Base-by-base conservation (phyloP, 176 grass and related monocot genomes). In the Elaeis guineensis region DNA sequence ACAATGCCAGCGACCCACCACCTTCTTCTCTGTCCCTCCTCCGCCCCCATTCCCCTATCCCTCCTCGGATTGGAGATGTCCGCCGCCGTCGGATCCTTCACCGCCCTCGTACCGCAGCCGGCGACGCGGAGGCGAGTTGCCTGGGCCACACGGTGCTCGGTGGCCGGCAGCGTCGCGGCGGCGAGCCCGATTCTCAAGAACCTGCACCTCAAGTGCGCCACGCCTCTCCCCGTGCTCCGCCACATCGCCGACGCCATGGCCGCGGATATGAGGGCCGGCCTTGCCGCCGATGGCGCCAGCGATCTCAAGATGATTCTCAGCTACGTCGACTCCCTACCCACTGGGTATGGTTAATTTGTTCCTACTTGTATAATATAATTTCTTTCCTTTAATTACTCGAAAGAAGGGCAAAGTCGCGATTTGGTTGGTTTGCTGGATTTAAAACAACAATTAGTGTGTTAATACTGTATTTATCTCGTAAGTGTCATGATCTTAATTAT, bases 241-340 rank as follows among this genome's bases (percentile, higher is more conserved):
- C 69, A 58, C 52, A 69, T 83, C 24, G 74, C 74, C 4, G 69
- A 64, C 57, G 62, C 58, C 53, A 69, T 83, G 63, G 52, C 69
- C 26, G 49, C 28, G 24, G 68, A 23, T 51, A 85, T 80, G 83
- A 69, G 69, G 12, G 22, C 57, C 3, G 73, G 63, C 6, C 72
- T 77, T 52, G 50, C 49, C 5, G 19, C 5, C 1, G 62, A 80
- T 23, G 64, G 69, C 69, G 73, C 51, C 29, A 60, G 69, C 69
- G 64, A 80, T 65, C 73, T 85, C 29, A 69, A 73, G 68, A 69
- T 77, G 78, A 85, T 85, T 62, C 77, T 75, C 23, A 85, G 72
- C 64, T 76, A 80, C 58, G 77, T 80, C 62, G 59, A 80, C 65
- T 79, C 72, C 21, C 62, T 72, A 54, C 71, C 66, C 67, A 77